Evolutionary conservation across 2,329 filamentous ascomycete species (phyloP), one percentile per base, ranked within the genome.

Genomic region (Onygenales sp.): DNA sequence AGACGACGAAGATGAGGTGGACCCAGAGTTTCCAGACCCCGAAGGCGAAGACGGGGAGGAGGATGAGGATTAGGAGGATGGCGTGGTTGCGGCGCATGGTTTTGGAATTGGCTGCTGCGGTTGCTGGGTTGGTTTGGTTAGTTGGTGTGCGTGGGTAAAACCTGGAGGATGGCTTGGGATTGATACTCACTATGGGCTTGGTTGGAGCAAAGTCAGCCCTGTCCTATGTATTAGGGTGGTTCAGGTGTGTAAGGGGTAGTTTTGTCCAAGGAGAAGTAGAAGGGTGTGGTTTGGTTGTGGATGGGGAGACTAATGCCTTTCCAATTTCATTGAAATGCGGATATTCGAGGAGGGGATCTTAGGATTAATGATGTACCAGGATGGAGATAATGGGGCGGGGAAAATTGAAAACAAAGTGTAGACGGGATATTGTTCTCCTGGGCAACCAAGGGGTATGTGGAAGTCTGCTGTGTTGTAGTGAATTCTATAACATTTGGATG

Each of bases 21-120:
- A 42, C 49, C 35, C 57, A 60, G 38, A 62, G 45, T 53, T 57
- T 61, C 59, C 61, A 65, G 13, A 59, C 41, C 13, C 49, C 27
- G 45, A 58, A 60, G 8, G 52, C 53, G 36, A 63, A 56, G 31
- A 60, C 11, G 2, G 61, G 60, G 33, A 65, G 52, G 10, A 61
- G 50, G 17, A 63, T 7, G 39, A 66, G 58, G 52, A 63, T 58
- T 31, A 66, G 38, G 35, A 64, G 51, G 41, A 66, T 60, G 4
- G 51, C 52, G 39, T 62, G 50, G 21, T 57, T 62, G 11, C 54
- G 44, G 32, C 59, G 57, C 63, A 65, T 65, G n/a, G 39, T 49
- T 51, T 31, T 11, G 43, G 11, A 1, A 1, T 11, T 17, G 17
- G 17, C 17, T 17, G 17, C 10, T 11, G 2, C 6, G 10, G 10